Evolutionary conservation across 257 asterid species (phyloP), one percentile per base, ranked within the genome.

Genomic region (Solanum microdontum): DNA sequence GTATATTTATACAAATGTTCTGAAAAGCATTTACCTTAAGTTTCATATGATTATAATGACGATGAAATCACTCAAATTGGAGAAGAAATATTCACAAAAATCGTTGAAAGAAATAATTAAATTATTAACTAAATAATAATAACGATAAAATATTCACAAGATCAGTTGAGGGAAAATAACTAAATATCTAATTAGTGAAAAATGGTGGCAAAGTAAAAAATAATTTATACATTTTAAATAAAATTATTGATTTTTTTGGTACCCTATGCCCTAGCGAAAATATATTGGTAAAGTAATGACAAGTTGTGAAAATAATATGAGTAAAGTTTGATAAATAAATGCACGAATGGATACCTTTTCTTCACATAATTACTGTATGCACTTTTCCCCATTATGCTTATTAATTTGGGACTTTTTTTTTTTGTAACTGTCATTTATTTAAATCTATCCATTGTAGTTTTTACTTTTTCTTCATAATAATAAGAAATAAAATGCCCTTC

Each of bases 261-360:
- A 48, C 7, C 7, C 21, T 48, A 48, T 13, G 58, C 58, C 55
- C 17, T 45, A 45, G 55, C 17, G 19, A 48, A 48, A 48, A 48
- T 55, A 55, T 55, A 55, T 33, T 74, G 51, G 19, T 36, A 74
- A 34, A 36, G 6, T 74, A 36, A 21, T 74, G 51, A 11, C 51
- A 1, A 74, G 82, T 74, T 36, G 82, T 21, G 82, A 74, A 74
- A 36, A 74, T 15, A 74, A 28, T 28, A 69, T 13, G 32, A 75
- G 19, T 36, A 23, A 11, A 34, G 55, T 36, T 73, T 73, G 84
- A 80, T 45, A 80, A 80, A 80, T 45, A 80, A 69, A 45, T 36
- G 86, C 89, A 89, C 86, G 88, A 89, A 86, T 88, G 90, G 89
- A 89, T 12, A 45, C 39, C 84, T 79, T 30, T 87, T 40, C 26